Conservation (phyloP, 2,329 filamentous ascomycete species). For the Calonectria pseudoturangicola region DNA sequence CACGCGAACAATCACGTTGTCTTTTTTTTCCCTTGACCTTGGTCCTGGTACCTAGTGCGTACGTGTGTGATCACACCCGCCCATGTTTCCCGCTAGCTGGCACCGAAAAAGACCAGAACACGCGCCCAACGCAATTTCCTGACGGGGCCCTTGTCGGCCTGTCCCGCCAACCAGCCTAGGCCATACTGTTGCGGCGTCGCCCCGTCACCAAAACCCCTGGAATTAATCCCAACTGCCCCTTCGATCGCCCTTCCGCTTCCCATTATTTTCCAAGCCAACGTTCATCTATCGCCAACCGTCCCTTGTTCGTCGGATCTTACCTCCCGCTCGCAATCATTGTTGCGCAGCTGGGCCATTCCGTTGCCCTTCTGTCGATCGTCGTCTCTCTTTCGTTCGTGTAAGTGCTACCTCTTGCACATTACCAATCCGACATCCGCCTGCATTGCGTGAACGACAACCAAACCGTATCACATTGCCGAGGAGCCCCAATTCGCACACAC, state of each 20-base stretch:
- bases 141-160: constrained; percentile 33
- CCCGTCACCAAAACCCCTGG: constrained; percentile 52
- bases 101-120: constrained; percentile 22
- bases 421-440: constrained; percentile 1
- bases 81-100: constrained; percentile 19
- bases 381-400: constrained; percentile 23
- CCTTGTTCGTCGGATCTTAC: constrained; percentile 34
- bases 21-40: constrained; percentile 4
- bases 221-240: constrained; percentile 55
- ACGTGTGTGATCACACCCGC: constrained; percentile 5
- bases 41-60: constrained; percentile 3
- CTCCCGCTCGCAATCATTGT: constrained; percentile 38
- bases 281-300: constrained; percentile 21
- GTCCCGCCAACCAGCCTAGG: constrained; percentile 44
- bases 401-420: constrained; percentile 28
- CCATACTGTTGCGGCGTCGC: constrained; percentile 43
- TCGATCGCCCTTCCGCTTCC: constrained; percentile 42
- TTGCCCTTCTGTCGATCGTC: constrained; percentile 17
- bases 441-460: constrained; percentile 19
- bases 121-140: constrained; percentile 39
- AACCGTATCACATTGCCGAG: constrained; percentile 12
- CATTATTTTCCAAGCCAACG: constrained; percentile 18
- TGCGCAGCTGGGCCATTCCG: constrained; percentile 24
- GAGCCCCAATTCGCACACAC: constrained; percentile 6
- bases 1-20: constrained; percentile 1